Percentiles rank a stretch among this genome's conserved stretches.
Conservation (phyloP, 1,284 basidiomycete genomes). For the Coniferiporia weirii region DNA sequence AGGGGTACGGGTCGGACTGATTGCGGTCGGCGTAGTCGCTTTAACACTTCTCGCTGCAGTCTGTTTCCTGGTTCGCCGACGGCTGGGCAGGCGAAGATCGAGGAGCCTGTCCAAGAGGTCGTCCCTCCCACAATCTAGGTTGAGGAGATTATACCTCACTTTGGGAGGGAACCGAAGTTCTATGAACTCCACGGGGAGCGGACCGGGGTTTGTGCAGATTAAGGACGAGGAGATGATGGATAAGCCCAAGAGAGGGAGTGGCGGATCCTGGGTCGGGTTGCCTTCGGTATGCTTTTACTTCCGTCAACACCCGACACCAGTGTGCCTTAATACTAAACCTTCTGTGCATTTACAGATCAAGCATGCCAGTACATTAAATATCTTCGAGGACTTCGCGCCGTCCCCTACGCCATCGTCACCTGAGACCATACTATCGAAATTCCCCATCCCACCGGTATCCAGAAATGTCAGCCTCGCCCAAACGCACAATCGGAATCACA, state of each 20-base stretch:
- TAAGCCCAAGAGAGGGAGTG: background rate
- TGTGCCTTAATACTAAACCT: background rate
- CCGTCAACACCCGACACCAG: background rate
- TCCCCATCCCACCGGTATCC: background rate
- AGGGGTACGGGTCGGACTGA: background rate
- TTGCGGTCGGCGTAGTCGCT: background rate
- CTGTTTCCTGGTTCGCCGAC: background rate
- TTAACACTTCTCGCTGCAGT: background rate
- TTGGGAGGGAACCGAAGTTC: background rate
- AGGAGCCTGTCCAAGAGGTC: background rate
- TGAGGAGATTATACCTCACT: background rate
- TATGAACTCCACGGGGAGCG: background rate
- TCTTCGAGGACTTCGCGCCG: background rate
- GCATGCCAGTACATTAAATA: background rate
- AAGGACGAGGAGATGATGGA: slow-evolving; percentile 1
- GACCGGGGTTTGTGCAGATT: background rate
- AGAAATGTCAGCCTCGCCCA: background rate
- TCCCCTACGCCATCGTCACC: background rate
- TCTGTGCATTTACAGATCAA: background rate
- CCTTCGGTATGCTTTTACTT: slow-evolving; percentile 4
- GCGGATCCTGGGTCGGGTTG: background rate
- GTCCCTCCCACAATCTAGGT: background rate
- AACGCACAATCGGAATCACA: slow-evolving; percentile 3
- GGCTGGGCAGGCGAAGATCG: background rate
- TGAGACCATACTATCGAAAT: background rate